Conservation (phyloP, 495 filamentous ascomycete genomes). For the Podospora pseudoanserina region DNA sequence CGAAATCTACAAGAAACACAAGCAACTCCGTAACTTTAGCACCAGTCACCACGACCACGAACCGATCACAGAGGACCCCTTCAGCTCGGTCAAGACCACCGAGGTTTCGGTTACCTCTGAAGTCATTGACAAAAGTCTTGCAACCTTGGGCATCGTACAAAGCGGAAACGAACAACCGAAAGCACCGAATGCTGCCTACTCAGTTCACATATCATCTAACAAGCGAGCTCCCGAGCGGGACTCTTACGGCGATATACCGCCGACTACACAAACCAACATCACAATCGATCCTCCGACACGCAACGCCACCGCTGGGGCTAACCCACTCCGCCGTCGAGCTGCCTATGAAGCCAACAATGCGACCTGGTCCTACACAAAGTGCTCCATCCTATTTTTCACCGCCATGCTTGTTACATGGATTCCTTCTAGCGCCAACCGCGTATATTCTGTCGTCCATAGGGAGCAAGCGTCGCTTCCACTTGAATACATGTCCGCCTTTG, state of each 20-base stretch:
- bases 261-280: constrained; percentile 17
- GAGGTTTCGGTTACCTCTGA: constrained; percentile 53
- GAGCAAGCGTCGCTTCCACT: constrained; percentile 55
- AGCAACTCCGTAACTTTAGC: constrained; percentile 44
- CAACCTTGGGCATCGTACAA: constrained; percentile 13
- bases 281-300: constrained; percentile 18
- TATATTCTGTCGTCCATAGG: constrained; percentile 60
- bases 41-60: constrained; percentile 16
- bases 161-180: constrained; percentile 17
- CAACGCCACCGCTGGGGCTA: constrained; percentile 3
- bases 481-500: constrained; percentile 68
- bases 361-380: constrained; percentile 78
- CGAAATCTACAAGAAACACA: constrained; percentile 61
- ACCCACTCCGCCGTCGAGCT: constrained; percentile 21
- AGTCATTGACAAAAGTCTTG: constrained; percentile 20
- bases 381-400: constrained; percentile 78
- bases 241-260: constrained; percentile 14
- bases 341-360: constrained; percentile 46
- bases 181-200: constrained; percentile 38
- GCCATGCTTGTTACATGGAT: constrained; percentile 82
- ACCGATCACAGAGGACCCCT: constrained; percentile 29
- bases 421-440: constrained; percentile 76
- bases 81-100: constrained; percentile 55
- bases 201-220: constrained; percentile 47
- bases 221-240: constrained; percentile 20